phyloP scores from a whole-genome alignment of 164 flowering plant species.

The Nymphaea colorata region DNA sequence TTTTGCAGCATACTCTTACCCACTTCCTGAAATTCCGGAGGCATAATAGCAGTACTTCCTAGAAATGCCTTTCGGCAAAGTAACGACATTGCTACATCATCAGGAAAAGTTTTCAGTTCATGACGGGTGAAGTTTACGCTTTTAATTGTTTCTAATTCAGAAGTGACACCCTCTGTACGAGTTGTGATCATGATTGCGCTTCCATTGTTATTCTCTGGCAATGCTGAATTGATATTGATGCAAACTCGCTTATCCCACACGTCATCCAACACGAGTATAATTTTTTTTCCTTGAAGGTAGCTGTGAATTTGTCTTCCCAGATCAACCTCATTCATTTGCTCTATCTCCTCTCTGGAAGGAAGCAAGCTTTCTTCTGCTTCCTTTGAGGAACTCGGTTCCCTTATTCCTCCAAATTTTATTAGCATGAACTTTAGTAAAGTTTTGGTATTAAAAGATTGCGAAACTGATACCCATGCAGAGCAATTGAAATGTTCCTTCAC shows the following conservation, averaged over 20 bases:
- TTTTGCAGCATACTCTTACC: slow-evolving; percentile 7
- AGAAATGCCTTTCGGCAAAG: slow-evolving; percentile 14
- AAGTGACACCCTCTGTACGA: slow-evolving; percentile 19
- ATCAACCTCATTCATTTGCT: not conserved
- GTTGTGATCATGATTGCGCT: slow-evolving; percentile 28
- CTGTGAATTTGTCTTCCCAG: not conserved
- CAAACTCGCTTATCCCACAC: slow-evolving; percentile 20
- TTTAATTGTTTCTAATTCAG: not conserved
- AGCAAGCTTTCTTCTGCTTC: too few relatives aligned
- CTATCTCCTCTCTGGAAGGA: too few relatives aligned
- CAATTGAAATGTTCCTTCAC: not conserved
- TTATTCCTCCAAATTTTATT: too few relatives aligned
- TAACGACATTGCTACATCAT: slow-evolving; percentile 19
- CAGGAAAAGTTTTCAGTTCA: slow-evolving; percentile 6
- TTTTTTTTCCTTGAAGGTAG: slow-evolving; percentile 4
- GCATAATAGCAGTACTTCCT: not conserved
- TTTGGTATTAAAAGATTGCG: not conserved
- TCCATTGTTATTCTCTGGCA: slow-evolving; percentile 12
- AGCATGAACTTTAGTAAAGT: too few relatives aligned
- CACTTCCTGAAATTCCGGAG: not conserved
- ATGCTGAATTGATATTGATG: slow-evolving; percentile 13
- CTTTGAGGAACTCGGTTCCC: too few relatives aligned
- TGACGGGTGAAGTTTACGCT: slow-evolving; percentile 4
- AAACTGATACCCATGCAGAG: not conserved
- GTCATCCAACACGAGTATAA: slow-evolving; percentile 25